Base-by-base conservation (phyloP, 2,329 filamentous ascomycete genomes). In the Esteya vermicola region DNA sequence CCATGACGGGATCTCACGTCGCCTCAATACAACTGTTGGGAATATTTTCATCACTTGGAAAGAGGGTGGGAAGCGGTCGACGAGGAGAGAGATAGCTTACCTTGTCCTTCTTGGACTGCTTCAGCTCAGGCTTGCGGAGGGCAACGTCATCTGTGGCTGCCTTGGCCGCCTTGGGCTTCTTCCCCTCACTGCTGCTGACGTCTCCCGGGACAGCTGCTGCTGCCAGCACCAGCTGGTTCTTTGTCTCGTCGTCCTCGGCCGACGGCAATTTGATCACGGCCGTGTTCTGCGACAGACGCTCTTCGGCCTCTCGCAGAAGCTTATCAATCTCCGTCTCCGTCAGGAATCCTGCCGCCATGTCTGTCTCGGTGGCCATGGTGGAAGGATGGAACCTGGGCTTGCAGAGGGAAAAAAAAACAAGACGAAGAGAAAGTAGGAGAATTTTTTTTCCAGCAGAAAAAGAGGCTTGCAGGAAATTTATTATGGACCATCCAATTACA, bases 1-100 rank as follows among this genome's bases (percentile, higher is more conserved):
- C 81, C 83, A 91, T 81, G 69, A 89, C 82, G 83, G 75, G 73
- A 70, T 70, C 70, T 68, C 61, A 65, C 66, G 76, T 77, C 72
- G 76, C 81, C 70, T 86, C 81, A 81, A 81, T 72, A 54, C 62
- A 57, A 59, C 58, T 27, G 72, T 78, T 44, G 46, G 73, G 77
- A 76, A 76, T 67, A 67, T 69, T 81, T 82, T 88, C 82, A 75
- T 89, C 83, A 85, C 16, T 10, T 18, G 18, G 30, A 28, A 18
- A 5, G 7, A 20, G 28, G n/a, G n/a, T n/a, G n/a, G n/a, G n/a
- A n/a, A n/a, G n/a, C n/a, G n/a, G n/a, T n/a, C 22, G 3, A 9
- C 2, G 16, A 9, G n/a, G 6, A 9, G 20, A 38, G 31, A 4
- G 10, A 21, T 16, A 9, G 41, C 53, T 32, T 54, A 59, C 57